A percentile compares a stretch with the other conserved stretches of the same genome.
Conservation (phyloP, 306 rosid species). For the Dryas octopetala region DNA sequence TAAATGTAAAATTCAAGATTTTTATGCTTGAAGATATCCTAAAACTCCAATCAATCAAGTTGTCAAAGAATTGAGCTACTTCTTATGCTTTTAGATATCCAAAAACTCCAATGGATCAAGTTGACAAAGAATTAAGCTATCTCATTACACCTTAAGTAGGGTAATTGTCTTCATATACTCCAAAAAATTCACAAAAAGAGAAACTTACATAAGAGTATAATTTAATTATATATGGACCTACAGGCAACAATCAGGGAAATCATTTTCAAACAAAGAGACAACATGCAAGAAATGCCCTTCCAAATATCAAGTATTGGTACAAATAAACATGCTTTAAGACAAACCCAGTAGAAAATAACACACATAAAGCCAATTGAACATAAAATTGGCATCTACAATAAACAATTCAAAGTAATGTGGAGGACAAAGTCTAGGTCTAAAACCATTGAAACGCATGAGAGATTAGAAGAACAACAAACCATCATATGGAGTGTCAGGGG, state of each 20-base stretch:
- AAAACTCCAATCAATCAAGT: background rate
- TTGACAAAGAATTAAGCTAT: background rate
- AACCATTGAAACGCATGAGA: conserved; percentile 17
- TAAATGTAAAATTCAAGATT: background rate
- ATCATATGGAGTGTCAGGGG: conserved; percentile 98
- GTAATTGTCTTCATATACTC: background rate
- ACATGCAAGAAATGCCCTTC: background rate
- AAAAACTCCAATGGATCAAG: background rate
- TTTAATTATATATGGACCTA: background rate
- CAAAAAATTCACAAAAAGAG: background rate
- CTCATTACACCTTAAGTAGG: background rate
- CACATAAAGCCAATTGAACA: background rate
- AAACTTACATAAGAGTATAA: background rate
- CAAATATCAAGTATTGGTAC: background rate
- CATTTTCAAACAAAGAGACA: background rate
- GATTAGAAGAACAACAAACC: conserved; percentile 51
- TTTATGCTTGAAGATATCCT: background rate
- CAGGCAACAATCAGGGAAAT: background rate
- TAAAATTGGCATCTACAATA: background rate
- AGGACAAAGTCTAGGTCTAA: background rate
- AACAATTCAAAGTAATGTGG: background rate
- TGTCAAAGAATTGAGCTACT: conserved; percentile 2
- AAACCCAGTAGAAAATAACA: background rate
- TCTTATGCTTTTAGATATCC: background rate
- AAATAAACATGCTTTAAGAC: background rate